Percentiles rank a stretch among this genome's conserved stretches.
Evolutionary conservation across 2,329 filamentous ascomycete species (phyloP).

Genomic region (Byssothecium circinans): DNA sequence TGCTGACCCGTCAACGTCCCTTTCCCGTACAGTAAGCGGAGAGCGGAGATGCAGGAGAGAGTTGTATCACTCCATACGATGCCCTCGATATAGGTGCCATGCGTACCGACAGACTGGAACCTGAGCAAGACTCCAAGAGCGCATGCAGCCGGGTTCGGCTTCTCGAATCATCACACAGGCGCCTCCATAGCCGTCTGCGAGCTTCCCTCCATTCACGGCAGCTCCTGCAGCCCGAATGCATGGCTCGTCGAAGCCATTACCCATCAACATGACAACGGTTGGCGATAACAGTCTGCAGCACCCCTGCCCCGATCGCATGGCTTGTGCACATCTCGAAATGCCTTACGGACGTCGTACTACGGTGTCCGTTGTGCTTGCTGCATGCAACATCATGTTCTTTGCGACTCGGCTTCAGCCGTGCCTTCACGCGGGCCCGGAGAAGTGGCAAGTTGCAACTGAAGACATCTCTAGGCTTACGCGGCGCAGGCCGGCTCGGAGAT

Average conservation of each 20-base stretch:
- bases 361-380: too few species aligned
- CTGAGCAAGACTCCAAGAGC: not conserved
- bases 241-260: not conserved
- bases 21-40: too few species aligned
- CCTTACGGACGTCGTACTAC: too few species aligned
- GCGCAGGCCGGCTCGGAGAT: not conserved
- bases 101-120: not conserved
- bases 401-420: too few species aligned
- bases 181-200: too few species aligned
- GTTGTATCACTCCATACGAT: not conserved
- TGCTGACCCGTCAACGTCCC: not conserved
- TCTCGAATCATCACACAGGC: not conserved
- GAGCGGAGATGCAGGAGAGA: not conserved
- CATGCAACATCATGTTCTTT: too few species aligned
- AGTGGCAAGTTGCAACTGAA: not conserved
- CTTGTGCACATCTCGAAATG: too few species aligned
- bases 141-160: not conserved
- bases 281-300: not conserved
- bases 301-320: not conserved
- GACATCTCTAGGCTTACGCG: not conserved
- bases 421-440: too few species aligned
- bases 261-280: not conserved
- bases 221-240: too few species aligned
- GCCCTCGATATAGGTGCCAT: not conserved
- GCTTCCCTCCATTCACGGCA: too few species aligned